These are phyloP conservation scores for Suaeda aralocaspica DNA, from an alignment of 148 eudicot genomes.

Conservation along the genomic window DNA sequence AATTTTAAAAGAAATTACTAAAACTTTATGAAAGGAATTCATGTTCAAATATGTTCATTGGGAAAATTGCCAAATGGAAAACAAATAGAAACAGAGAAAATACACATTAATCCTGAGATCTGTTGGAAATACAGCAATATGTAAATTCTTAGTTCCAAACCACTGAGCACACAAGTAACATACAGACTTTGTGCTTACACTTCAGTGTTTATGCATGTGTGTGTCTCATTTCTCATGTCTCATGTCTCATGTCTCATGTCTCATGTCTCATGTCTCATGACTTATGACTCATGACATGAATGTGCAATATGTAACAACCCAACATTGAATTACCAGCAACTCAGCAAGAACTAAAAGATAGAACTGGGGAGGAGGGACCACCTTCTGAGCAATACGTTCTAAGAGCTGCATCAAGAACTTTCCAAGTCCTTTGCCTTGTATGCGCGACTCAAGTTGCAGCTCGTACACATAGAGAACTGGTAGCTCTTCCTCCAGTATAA, in stretches of 20 bases:
- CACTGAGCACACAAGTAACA: neutral
- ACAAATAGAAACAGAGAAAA: too few relatives aligned
- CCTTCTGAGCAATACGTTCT: slow-evolving; percentile 87
- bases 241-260: too few relatives aligned
- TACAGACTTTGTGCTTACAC: neutral
- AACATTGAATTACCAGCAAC: too few relatives aligned
- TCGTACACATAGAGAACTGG: slow-evolving; percentile 95
- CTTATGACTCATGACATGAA: neutral
- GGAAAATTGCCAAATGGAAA: too few relatives aligned
- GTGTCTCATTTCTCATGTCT: too few relatives aligned
- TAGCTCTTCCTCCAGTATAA: slow-evolving; percentile 75
- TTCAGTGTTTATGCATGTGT: neutral
- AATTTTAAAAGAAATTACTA: too few relatives aligned
- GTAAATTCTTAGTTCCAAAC: neutral
- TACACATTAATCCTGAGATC: neutral
- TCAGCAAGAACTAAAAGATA: too few relatives aligned
- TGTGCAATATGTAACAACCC: neutral
- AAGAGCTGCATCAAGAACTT: slow-evolving; percentile 79
- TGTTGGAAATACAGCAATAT: neutral
- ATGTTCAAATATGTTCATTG: too few relatives aligned
- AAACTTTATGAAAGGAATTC: neutral
- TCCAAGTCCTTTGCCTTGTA: slow-evolving; percentile 82
- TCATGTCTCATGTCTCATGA: too few relatives aligned
- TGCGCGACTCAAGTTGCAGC: slow-evolving; percentile 69
- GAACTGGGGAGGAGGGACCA: too few relatives aligned